Evolutionary conservation across 1,284 basidiomycete genomes (phyloP).

Genomic region (Ceratobasidium sp.): DNA sequence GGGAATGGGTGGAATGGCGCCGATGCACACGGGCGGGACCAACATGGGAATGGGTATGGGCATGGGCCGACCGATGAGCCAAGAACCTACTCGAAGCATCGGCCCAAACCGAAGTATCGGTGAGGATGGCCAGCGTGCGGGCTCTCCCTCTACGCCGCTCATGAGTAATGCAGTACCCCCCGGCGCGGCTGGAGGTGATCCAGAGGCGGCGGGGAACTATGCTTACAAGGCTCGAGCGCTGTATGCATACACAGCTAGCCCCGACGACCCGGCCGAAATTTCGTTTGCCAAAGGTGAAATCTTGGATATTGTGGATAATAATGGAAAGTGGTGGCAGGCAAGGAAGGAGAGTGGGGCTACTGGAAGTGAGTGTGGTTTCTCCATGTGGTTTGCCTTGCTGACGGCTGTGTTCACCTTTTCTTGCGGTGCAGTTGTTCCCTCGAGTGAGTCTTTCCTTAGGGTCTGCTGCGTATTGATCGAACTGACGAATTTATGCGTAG

Average conservation of each 20-base stretch:
- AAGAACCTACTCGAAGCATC: conserved; percentile 33
- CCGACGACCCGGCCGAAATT: conserved; percentile 96
- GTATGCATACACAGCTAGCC: conserved; percentile 88
- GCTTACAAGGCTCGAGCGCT: conserved; percentile 83
- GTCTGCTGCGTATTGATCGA: background rate
- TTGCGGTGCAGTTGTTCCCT: conserved; percentile 40
- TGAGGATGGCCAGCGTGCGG: conserved; percentile 37
- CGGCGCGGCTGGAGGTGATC: conserved; percentile 7
- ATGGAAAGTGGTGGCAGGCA: conserved; percentile 96
- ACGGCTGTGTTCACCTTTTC: background rate
- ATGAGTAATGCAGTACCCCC: conserved; percentile 40
- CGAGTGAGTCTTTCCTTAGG: conserved; percentile 38
- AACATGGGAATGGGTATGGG: conserved; percentile 16
- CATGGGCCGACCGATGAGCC: conserved; percentile 28
- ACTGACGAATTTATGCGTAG: conserved; percentile 30
- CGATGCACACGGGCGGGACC: conserved; percentile 17
- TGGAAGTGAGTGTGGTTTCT: conserved; percentile 62
- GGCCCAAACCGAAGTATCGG: conserved; percentile 29
- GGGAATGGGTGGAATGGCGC: conserved; percentile 45
- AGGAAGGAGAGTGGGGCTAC: conserved; percentile 80
- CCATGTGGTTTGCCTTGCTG: background rate
- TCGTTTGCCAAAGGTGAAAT: conserved; percentile 93
- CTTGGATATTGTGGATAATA: conserved; percentile 92
- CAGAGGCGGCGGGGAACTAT: conserved; percentile 54
- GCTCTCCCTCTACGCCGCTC: conserved; percentile 38